These are phyloP conservation scores for Hemileia vastatrix DNA, from an alignment of 1,284 basidiomycete genomes.

Conservation along the genomic window DNA sequence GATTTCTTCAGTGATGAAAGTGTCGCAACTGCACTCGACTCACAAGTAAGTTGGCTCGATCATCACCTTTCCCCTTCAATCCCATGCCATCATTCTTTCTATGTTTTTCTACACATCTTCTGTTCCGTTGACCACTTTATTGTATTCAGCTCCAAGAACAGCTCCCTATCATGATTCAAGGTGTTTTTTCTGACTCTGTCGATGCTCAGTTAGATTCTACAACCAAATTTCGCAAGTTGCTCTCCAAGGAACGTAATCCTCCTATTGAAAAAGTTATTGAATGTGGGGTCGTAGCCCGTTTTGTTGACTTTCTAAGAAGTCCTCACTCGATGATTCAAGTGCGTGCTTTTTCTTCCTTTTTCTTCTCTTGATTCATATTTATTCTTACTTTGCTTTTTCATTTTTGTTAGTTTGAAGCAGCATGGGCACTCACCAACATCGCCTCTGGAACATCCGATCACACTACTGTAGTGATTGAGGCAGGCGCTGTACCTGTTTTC, in stretches of 20 bases:
- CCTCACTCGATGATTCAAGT: slow-evolving; percentile 64
- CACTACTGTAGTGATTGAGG: slow-evolving; percentile 92
- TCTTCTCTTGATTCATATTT: not conserved
- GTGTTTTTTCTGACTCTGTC: slow-evolving; percentile 81
- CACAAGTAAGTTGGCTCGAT: slow-evolving; percentile 24
- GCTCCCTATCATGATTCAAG: slow-evolving; percentile 66
- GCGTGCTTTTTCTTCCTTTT: not conserved
- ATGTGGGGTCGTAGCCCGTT: slow-evolving; percentile 91
- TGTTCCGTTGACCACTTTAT: not conserved
- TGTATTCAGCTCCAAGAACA: slow-evolving; percentile 63
- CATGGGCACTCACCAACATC: slow-evolving; percentile 99
- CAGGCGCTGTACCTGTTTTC: slow-evolving; percentile 92
- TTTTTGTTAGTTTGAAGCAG: slow-evolving; percentile 76
- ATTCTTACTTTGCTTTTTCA: not conserved
- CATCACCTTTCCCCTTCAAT: not conserved
- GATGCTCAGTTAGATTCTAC: slow-evolving; percentile 91
- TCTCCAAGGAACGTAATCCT: slow-evolving; percentile 99
- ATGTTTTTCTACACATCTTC: not conserved
- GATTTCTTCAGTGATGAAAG: slow-evolving; percentile 11
- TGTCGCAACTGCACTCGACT: slow-evolving; percentile 28
- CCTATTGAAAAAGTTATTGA: slow-evolving; percentile 99
- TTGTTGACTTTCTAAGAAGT: slow-evolving; percentile 84
- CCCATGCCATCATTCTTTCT: slow-evolving; percentile 16
- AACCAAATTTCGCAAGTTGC: slow-evolving; percentile 79
- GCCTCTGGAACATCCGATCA: slow-evolving; percentile 98